Conservation (phyloP, 331 rosid species). For the Quercus lobata region DNA sequence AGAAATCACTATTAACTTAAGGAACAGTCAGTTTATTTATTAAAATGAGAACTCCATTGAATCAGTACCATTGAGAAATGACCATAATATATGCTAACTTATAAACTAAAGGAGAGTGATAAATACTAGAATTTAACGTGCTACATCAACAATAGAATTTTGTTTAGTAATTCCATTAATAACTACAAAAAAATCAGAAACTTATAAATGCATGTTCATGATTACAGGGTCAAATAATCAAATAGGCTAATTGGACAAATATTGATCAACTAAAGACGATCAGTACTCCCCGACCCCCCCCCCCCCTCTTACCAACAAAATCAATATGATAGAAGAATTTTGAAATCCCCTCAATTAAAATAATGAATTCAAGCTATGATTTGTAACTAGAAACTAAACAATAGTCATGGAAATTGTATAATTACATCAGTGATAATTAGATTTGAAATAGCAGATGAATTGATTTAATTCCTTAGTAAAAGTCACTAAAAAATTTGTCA, state of each 20-base stretch:
- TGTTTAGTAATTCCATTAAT: not conserved
- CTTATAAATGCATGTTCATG: not conserved
- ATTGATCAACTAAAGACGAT: no score
- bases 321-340: no score
- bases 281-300: no score
- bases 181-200: not conserved
- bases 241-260: no score
- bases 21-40: not conserved
- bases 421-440: not conserved
- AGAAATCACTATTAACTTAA: not conserved
- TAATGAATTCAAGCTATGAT: no score
- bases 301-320: no score
- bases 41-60: not conserved
- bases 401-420: not conserved
- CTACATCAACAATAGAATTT: not conserved
- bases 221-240: not conserved
- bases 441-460: not conserved
- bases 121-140: not conserved
- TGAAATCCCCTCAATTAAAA: no score
- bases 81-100: not conserved
- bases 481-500: not conserved
- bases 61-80: not conserved
- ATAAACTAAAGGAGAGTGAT: not conserved
- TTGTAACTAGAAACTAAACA: not conserved
- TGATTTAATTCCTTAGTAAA: not conserved